These are phyloP conservation scores for Corymbia calophylla DNA, from an alignment of 441 rosid species.

Conservation along the genomic window DNA sequence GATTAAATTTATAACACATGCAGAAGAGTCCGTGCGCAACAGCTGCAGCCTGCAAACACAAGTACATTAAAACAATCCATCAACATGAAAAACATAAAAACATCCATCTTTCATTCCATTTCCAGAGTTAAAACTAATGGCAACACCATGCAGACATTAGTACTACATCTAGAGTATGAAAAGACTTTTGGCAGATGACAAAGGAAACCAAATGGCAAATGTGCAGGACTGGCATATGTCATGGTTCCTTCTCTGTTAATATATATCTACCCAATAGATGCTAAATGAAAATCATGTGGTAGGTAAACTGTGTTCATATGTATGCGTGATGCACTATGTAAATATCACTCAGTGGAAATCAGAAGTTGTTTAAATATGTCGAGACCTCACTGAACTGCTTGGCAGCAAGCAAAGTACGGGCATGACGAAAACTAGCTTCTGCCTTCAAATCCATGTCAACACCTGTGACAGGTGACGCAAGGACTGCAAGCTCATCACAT, in stretches of 20 bases:
- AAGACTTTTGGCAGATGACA: not conserved
- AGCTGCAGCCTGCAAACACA: conserved; percentile 66
- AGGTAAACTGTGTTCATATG: not conserved
- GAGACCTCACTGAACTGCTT: conserved; percentile 88
- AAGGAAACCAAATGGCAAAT: not conserved
- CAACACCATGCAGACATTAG: not conserved
- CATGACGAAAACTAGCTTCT: conserved; percentile 88
- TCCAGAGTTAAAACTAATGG: not conserved
- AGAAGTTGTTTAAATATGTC: not conserved
- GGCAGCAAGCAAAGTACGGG: conserved; percentile 93
- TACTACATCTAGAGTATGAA: not conserved
- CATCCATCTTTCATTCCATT: not conserved
- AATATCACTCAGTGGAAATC: not conserved
- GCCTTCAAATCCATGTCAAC: conserved; percentile 90
- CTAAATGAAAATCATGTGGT: not conserved
- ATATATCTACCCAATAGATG: not conserved
- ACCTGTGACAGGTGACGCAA: conserved; percentile 70
- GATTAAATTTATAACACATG: conserved; percentile 87
- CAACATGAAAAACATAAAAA: not conserved
- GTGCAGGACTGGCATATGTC: not conserved
- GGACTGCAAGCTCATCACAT: conserved; percentile 81
- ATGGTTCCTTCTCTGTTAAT: not conserved
- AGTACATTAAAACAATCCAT: not conserved
- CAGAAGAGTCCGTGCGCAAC: conserved; percentile 87
- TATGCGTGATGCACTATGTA: not conserved